Conservation (phyloP, 306 rosid genomes). For the Ceratonia siliqua region DNA sequence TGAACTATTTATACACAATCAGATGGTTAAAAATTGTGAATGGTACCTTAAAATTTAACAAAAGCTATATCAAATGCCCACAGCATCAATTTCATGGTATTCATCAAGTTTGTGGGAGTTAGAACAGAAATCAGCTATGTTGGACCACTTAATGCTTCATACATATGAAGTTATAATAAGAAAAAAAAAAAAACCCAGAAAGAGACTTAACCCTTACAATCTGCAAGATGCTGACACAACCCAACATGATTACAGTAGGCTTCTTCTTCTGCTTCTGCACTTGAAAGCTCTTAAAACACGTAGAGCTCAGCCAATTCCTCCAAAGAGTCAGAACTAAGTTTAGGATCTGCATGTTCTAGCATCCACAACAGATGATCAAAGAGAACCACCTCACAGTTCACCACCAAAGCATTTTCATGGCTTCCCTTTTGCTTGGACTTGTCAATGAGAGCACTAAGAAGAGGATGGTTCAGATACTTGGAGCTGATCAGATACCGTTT, state of each 20-base stretch:
- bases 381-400: constrained; percentile 83
- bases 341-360: constrained; percentile 84
- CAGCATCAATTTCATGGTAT: background rate
- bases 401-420: constrained; percentile 43
- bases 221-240: constrained; percentile 17
- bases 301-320: constrained; percentile 90
- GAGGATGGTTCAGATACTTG: constrained; percentile 67
- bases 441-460: constrained; percentile 66
- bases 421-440: constrained; percentile 48
- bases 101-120: background rate
- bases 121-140: background rate
- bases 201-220: constrained; percentile 26
- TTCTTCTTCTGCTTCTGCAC: background rate
- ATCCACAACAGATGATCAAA: constrained; percentile 94
- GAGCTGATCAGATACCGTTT: constrained; percentile 71
- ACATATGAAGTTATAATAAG: background rate
- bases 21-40: too few species aligned
- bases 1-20: too few species aligned
- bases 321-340: constrained; percentile 65
- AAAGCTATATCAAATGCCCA: background rate
- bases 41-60: too few species aligned
- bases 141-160: background rate
- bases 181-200: background rate
- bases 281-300: constrained; percentile 44
- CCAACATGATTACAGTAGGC: constrained; percentile 20